These are phyloP conservation scores for Diversispora eburnea DNA, from an alignment of 192 early-diverging fungal genomes.

Conservation along the genomic window DNA sequence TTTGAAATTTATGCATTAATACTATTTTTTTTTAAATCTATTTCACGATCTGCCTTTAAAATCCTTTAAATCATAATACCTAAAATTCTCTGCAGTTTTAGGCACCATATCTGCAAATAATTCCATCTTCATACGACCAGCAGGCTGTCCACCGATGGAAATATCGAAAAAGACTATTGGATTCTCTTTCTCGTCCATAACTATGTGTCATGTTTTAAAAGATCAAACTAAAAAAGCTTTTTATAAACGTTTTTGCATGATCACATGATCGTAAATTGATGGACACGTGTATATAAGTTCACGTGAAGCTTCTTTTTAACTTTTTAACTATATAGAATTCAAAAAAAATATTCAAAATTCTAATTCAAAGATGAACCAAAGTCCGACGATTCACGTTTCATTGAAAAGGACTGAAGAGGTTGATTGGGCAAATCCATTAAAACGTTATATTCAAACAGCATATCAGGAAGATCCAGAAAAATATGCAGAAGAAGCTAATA, in stretches of 20 bases:
- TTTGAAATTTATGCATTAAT: not conserved
- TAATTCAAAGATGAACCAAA: slow-evolving; percentile 39
- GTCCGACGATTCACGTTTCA: slow-evolving; percentile 61
- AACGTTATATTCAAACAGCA: slow-evolving; percentile 73
- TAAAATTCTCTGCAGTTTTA: slow-evolving; percentile 79
- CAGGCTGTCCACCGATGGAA: slow-evolving; percentile 62
- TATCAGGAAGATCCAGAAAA: slow-evolving; percentile 95
- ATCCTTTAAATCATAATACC: slow-evolving; percentile 33
- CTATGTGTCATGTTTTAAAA: no score
- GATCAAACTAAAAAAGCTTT: no score
- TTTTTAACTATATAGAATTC: not conserved
- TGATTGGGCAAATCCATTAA: slow-evolving; percentile 84
- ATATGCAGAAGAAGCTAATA: slow-evolving; percentile 76
- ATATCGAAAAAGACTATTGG: slow-evolving; percentile 70
- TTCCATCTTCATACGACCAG: slow-evolving; percentile 68
- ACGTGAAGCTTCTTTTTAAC: no score
- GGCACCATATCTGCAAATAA: slow-evolving; percentile 69
- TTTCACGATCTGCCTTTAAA: not conserved
- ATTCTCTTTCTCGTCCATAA: slow-evolving; percentile 10
- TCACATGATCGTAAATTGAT: no score
- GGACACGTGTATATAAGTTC: no score
- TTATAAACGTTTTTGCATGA: no score
- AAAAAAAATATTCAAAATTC: not conserved
- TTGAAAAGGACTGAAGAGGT: slow-evolving; percentile 88
- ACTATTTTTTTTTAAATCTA: not conserved